Conservation (phyloP, 2,329 filamentous ascomycete species). For the Paracorniculantispora psalliotae region DNA sequence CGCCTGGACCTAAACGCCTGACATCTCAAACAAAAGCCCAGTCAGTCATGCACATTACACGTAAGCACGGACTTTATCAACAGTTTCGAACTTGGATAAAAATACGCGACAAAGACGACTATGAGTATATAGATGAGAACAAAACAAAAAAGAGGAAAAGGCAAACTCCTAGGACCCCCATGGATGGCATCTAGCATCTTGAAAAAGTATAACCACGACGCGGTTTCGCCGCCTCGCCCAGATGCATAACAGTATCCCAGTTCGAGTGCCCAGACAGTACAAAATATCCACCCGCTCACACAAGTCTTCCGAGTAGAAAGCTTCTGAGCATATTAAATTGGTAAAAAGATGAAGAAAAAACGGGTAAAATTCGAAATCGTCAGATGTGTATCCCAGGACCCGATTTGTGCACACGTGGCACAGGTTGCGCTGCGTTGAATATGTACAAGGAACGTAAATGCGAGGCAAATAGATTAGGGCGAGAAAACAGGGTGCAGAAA, state of each 20-base stretch:
- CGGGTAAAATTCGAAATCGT: neutral
- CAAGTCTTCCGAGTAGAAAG: neutral
- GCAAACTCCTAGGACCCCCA: neutral
- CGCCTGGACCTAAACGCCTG: no score
- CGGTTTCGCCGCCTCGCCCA: neutral
- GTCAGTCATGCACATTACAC: neutral
- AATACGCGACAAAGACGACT: neutral
- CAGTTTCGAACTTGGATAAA: neutral
- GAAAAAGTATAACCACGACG: neutral
- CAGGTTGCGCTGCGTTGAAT: neutral
- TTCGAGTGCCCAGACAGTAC: neutral
- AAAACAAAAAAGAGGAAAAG: neutral
- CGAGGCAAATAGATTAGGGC: constrained; percentile 4
- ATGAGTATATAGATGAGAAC: neutral
- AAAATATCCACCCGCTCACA: neutral
- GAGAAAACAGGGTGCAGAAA: neutral
- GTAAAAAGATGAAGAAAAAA: neutral
- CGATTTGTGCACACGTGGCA: neutral
- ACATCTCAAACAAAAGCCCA: no score
- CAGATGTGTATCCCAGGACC: constrained; percentile 8
- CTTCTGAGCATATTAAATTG: constrained; percentile 4
- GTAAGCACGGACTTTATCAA: neutral
- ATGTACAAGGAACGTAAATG: constrained; percentile 13
- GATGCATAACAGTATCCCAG: neutral
- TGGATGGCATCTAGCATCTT: neutral